These are phyloP conservation scores for Podaxis pistillaris DNA, from an alignment of 768 basidiomycete genomes.

Conservation along the genomic window DNA sequence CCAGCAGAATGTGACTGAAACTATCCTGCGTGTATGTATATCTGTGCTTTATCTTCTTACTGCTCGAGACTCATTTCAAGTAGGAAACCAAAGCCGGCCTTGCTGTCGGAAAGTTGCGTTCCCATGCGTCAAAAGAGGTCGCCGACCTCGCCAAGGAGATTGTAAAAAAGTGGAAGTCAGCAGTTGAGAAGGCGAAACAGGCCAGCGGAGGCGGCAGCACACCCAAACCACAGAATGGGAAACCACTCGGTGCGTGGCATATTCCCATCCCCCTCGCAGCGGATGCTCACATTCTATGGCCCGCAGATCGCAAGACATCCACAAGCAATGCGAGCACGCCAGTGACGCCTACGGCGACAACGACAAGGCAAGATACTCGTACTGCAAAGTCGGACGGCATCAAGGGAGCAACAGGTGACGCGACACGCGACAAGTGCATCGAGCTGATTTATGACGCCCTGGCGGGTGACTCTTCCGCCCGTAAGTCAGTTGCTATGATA, in stretches of 20 bases:
- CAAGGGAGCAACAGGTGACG: constrained; percentile 59
- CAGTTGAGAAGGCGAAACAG: constrained; percentile 65
- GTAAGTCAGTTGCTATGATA: constrained; percentile 48
- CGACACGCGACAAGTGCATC: constrained; percentile 81
- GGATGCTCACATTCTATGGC: not conserved
- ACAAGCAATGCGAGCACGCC: constrained; percentile 29
- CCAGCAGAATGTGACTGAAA: constrained; percentile 67
- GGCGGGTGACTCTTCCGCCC: constrained; percentile 80
- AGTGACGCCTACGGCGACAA: constrained; percentile 38
- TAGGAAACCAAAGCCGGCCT: constrained; percentile 92
- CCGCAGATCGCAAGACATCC: constrained; percentile 27
- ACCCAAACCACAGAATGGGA: constrained; percentile 29
- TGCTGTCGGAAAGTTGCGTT: constrained; percentile 87
- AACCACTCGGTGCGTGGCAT: constrained; percentile 11
- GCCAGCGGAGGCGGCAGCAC: constrained; percentile 5
- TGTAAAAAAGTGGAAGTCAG: constrained; percentile 89
- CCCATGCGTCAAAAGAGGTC: constrained; percentile 69
- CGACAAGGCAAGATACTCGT: constrained; percentile 40
- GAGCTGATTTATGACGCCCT: constrained; percentile 92
- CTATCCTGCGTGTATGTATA: constrained; percentile 67
- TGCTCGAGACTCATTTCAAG: constrained; percentile 13
- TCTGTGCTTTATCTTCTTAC: constrained; percentile 23
- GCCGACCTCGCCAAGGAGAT: constrained; percentile 85
- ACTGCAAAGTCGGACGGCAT: constrained; percentile 73
- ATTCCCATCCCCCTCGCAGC: not conserved